Evolutionary conservation across 768 basidiomycete species (phyloP).

Genomic region (Calocybe indica): DNA sequence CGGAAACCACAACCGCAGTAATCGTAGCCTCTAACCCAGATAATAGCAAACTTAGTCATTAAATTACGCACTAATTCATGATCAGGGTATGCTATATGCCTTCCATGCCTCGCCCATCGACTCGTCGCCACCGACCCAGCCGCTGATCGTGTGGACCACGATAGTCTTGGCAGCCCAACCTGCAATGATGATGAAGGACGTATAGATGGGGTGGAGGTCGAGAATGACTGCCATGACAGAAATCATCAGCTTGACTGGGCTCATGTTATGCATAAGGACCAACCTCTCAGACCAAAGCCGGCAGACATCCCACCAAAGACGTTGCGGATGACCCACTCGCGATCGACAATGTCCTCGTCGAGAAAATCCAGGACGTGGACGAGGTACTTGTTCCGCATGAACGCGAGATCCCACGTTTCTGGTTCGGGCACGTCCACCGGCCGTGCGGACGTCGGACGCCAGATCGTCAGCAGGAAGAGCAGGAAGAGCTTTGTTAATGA

Average conservation of each 20-base stretch:
- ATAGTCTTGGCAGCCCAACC: conserved; percentile 72
- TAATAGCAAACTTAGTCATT: too few relatives aligned
- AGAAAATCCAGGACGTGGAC: conserved; percentile 45
- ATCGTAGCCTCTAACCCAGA: too few relatives aligned
- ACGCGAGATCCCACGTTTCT: conserved; percentile 16
- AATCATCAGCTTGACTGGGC: not conserved
- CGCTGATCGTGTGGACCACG: conserved; percentile 53
- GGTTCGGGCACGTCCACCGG: conserved; percentile 16
- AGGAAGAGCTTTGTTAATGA: conserved; percentile 82
- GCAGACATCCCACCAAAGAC: conserved; percentile 82
- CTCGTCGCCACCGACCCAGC: conserved; percentile 61
- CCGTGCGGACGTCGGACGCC: conserved; percentile 47
- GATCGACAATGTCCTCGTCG: conserved; percentile 70
- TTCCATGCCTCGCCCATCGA: conserved; percentile 65
- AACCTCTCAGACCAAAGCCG: conserved; percentile 80
- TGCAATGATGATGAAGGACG: conserved; percentile 64
- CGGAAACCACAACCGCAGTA: too few relatives aligned
- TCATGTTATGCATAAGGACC: conserved; percentile 7
- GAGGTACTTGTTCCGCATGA: conserved; percentile 26
- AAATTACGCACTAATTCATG: not conserved
- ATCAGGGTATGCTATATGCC: conserved; percentile 74
- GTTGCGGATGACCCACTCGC: conserved; percentile 82
- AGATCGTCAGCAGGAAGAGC: conserved; percentile 76
- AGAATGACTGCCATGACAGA: conserved; percentile 53
- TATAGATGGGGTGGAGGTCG: conserved; percentile 69